Base-by-base conservation (phyloP, 257 asterid species). In the Ehretia macrophylla region DNA sequence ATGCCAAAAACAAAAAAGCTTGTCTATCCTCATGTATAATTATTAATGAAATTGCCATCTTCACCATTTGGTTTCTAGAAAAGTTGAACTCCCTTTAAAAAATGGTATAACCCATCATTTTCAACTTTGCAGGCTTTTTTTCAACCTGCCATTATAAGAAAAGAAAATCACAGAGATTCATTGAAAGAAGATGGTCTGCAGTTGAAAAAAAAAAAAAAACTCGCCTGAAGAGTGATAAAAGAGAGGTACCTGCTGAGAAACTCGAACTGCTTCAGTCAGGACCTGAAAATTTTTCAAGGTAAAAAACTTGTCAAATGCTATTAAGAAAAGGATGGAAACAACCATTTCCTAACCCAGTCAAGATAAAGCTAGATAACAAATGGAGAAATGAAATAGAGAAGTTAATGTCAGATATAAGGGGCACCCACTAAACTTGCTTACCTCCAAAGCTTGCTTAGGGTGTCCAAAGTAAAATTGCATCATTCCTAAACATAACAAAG, bases 401-500 rank as follows among this genome's bases (percentile, higher is more conserved):
- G 4, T 27, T 27, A 27, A 6, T 42, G 47, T 51, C 47, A 17
- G 54, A 51, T 39, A 47, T 61, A 66, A 55, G 11, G 51, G 22
- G 56, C 39, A 40, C 40, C 40, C 58, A 47, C 14, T 66, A 47
- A 39, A 57, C 55, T 61, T 64, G 58, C 77, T 77, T 76, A 88
- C 98, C 85, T 86, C 96, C 81, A 92, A 72, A 75, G 97, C 95
- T 80, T 83, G 90, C 62, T 79, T 80, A 5, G 97, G 97, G 74
- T 92, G 96, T 65, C 99, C 99, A 47, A 86, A 81, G 58, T 86
- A 94, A 79, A 88, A 84, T 69, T 92, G 99, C 96, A 83, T 86
- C 96, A 89, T 88, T 67, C 97, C 99, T 74, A 88, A 80, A 74
- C 96, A 88, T 75, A 92, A 71, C 65, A 92, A 76, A 55, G 96